Conservation (phyloP, 2,329 filamentous ascomycete species). For the Colletotrichum falcatum region DNA sequence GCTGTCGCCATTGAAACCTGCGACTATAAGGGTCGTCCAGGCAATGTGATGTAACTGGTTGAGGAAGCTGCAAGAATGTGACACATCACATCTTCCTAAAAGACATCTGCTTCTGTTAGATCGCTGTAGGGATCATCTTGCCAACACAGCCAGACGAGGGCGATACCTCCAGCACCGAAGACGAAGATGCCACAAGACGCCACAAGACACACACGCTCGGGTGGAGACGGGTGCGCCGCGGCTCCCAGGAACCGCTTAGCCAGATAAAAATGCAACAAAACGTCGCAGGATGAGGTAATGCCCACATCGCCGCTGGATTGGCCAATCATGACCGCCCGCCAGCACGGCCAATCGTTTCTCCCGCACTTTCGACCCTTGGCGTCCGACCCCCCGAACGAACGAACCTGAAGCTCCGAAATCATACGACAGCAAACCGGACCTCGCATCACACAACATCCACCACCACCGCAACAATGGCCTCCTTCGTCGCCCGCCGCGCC, state of each 20-base stretch:
- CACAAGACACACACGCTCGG: not conserved
- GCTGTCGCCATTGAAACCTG: not conserved
- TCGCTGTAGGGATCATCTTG: not conserved
- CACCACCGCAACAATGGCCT: constrained; percentile 62
- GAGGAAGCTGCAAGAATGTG: not conserved
- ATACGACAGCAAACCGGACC: constrained; percentile 39
- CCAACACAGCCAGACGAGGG: not conserved
- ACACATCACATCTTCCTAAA: not conserved
- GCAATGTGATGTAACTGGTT: not conserved
- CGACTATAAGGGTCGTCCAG: not conserved
- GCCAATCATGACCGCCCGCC: constrained; percentile 29
- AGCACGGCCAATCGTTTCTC: constrained; percentile 42
- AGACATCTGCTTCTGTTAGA: too few relatives aligned
- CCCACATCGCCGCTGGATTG: constrained; percentile 26
- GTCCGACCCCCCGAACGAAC: constrained; percentile 27
- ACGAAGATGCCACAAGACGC: not conserved
- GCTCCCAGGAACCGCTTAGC: not conserved
- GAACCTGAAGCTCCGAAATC: constrained; percentile 41
- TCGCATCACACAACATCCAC: constrained; percentile 30
- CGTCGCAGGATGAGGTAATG: constrained; percentile 38
- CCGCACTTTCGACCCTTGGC: constrained; percentile 38
- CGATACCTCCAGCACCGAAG: not conserved
- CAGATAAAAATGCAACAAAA: not conserved
- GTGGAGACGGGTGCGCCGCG: too few relatives aligned
- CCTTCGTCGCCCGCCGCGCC: constrained; percentile 66